Evolutionary conservation across 495 filamentous ascomycete species (phyloP), one percentile per base, ranked within the genome.

Genomic region (Aspergillus haitiensis): DNA sequence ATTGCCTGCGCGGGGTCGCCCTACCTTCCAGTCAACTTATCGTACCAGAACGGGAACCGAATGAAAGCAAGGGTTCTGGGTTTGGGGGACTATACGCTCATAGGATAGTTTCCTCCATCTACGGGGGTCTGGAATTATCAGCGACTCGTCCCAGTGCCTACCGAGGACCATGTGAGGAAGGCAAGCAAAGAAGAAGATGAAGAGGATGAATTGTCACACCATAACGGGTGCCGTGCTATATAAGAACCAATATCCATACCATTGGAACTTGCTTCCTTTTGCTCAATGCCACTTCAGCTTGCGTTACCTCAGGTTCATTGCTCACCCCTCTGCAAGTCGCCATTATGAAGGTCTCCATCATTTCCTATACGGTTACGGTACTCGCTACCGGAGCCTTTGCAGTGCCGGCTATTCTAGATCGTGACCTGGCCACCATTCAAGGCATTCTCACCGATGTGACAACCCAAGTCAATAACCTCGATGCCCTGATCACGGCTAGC

Each of bases 361-460:
- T 54, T 10, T 42, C 36, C 1, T 27, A 27, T 18, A 13, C 37
- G 6, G n/a, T 54, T 12, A 8, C 49, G 6, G n/a, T 52, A 5
- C 49, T 54, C 10, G 15, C 36, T 9, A 7, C 27, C 10, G 16
- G 27, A 7, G 52, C 36, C n/a, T 18, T 54, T 21, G 34, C 52
- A 7, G 52, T 40, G 15, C 52, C 52, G 1, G 42, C 52, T 21
- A n/a, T 54, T 10, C 35, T 54, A 36, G 52, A 40, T 11, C 52
- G 52, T 21, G 52, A 54, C 12, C 0, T 54, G 15, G 52, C 52
- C 37, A 54, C 52, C 2, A 40, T 54, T 35, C 52, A 54, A 37
- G 31, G 52, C 52, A 54, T 54, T 6, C 36, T 54, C 13, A 40
- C n/a, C 52, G 15, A 16, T 31, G 18, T 54, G 16, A 27, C 18